Evolutionary conservation across 352 stramenopile species (phyloP).

Genomic region (Globisporangium carolinianum): DNA sequence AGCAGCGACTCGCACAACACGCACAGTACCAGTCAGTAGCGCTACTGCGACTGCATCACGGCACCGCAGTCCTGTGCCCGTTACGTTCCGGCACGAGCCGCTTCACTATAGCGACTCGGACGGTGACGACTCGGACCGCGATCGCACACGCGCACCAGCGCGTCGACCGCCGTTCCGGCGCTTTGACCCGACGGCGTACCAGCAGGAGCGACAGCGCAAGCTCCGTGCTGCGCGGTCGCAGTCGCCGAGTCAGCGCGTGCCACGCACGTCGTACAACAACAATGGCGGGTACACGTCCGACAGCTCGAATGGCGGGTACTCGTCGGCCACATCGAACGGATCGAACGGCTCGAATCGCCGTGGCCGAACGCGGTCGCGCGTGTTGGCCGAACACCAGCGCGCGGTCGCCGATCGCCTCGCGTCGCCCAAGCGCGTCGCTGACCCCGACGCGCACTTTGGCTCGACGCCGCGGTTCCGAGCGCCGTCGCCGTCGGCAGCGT

Average conservation of each 20-base stretch:
- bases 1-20: no score
- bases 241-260: conserved; percentile 13
- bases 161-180: conserved; percentile 34
- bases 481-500: conserved; percentile 2
- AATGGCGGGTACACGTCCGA: conserved; percentile 52
- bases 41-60: conserved; percentile 11
- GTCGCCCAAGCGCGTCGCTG: conserved; percentile 35
- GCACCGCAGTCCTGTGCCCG: neutral
- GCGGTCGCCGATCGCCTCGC: conserved; percentile 45
- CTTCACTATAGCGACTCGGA: conserved; percentile 24
- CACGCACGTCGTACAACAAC: conserved; percentile 7
- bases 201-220: conserved; percentile 63
- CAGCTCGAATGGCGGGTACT: conserved; percentile 59
- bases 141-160: neutral
- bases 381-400: conserved; percentile 46
- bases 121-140: conserved; percentile 16
- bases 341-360: conserved; percentile 46
- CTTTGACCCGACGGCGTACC: conserved; percentile 81
- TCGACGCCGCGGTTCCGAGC: conserved; percentile 19
- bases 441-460: conserved; percentile 4
- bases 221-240: conserved; percentile 28
- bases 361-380: conserved; percentile 22
- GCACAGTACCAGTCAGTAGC: conserved; percentile 1
- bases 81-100: neutral
- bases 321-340: conserved; percentile 42